Evolutionary conservation across 176 grass and related monocot species (phyloP).

Genomic region (Tillandsia fasciculata): DNA sequence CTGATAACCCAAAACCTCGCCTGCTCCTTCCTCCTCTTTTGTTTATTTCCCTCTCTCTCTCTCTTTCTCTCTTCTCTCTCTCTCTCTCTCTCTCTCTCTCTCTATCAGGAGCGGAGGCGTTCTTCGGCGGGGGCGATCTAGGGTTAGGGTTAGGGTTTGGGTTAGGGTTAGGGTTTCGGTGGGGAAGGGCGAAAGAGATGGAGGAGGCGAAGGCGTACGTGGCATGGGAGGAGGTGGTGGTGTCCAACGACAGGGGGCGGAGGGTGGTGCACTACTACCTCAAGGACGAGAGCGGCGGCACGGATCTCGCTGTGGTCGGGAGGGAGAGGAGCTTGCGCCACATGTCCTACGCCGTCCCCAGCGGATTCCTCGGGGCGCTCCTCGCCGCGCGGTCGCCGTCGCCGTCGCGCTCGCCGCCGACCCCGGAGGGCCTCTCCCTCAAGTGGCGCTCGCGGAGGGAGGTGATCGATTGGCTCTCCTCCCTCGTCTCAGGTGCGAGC

Average conservation of each 20-base stretch:
- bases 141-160: constrained; percentile 17
- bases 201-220: constrained; percentile 42
- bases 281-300: constrained; percentile 25
- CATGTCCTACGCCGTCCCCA: constrained; percentile 72
- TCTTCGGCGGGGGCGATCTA: not conserved
- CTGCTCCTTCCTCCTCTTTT: not conserved
- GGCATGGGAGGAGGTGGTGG: constrained; percentile 86
- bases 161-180: constrained; percentile 24
- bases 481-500: constrained; percentile 64
- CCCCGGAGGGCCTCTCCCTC: constrained; percentile 20
- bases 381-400: constrained; percentile 14
- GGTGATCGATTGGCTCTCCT: constrained; percentile 86
- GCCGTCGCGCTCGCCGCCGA: constrained; percentile 20
- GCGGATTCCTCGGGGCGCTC: constrained; percentile 42
- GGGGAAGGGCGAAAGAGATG: constrained; percentile 35
- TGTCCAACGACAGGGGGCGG: constrained; percentile 76
- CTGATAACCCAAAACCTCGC: not conserved
- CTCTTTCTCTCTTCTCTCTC: constrained; percentile 11
- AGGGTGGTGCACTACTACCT: constrained; percentile 94
- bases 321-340: constrained; percentile 83
- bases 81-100: not conserved
- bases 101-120: not conserved
- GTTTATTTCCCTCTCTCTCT: not conserved
- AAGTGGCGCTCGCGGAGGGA: constrained; percentile 83
- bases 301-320: constrained; percentile 75